Evolutionary conservation across 805 yeast genomes (phyloP).

Genomic region (Cyberlindnera mycetangii): DNA sequence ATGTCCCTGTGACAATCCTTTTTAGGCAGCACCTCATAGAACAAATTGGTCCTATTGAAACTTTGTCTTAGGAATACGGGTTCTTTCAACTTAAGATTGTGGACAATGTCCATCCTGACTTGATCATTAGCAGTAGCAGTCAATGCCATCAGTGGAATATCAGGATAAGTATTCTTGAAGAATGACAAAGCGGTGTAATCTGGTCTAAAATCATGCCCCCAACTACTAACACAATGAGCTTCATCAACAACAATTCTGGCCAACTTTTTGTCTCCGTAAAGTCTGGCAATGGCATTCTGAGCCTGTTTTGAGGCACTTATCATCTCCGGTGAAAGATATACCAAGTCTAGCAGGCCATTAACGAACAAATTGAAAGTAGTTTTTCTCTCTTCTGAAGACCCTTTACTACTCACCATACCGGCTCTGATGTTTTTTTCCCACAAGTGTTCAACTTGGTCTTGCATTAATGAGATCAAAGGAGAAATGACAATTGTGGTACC

Average conservation of each 20-base stretch:
- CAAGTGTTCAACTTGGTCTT: conserved; percentile 90
- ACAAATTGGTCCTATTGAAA: conserved; percentile 84
- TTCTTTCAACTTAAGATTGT: conserved; percentile 60
- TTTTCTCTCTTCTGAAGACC: conserved; percentile 58
- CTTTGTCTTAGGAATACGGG: conserved; percentile 80
- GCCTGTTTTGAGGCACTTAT: conserved; percentile 71
- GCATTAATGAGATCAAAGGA: conserved; percentile 94
- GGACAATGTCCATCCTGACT: conserved; percentile 81
- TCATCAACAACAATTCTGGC: conserved; percentile 94
- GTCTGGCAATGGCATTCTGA: conserved; percentile 53
- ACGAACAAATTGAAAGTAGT: conserved; percentile 59
- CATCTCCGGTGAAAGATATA: conserved; percentile 95
- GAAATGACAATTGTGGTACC: conserved; percentile 93
- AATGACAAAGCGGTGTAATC: conserved; percentile 81
- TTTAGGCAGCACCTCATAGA: conserved; percentile 74
- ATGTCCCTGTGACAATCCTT: conserved; percentile 55
- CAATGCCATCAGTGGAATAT: conserved; percentile 88
- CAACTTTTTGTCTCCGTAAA: conserved; percentile 53
- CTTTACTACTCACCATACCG: conserved; percentile 83
- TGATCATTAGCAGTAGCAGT: conserved; percentile 96
- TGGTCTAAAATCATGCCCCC: conserved; percentile 99
- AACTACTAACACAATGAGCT: conserved; percentile 96
- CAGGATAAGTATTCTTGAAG: conserved; percentile 72
- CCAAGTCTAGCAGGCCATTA: conserved; percentile 66
- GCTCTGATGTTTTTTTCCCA: conserved; percentile 67